phyloP scores from a whole-genome alignment of 2,329 filamentous ascomycete species.

The Rhynchosporium graminicola region DNA sequence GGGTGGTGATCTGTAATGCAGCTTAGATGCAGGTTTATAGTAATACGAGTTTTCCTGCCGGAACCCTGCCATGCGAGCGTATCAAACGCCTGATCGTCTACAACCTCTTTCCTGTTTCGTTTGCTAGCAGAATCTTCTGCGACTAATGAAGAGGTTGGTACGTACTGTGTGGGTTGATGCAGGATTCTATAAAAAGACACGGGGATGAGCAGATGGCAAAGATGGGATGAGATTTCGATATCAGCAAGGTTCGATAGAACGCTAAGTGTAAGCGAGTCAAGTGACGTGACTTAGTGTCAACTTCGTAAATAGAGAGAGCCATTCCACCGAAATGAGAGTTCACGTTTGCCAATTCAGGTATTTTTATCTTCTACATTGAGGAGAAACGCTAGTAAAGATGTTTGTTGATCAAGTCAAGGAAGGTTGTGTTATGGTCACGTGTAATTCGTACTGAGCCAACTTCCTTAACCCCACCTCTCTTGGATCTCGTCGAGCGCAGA shows the following conservation, averaged over 20 bases:
- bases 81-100: neutral
- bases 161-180: neutral
- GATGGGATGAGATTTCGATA: conserved; percentile 4
- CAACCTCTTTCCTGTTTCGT: conserved; percentile 4
- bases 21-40: conserved; percentile 1
- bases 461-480: too few species aligned
- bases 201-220: neutral
- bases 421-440: too few species aligned
- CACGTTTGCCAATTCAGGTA: too few species aligned
- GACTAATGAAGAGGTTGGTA: neutral
- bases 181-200: conserved; percentile 9
- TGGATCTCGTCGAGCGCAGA: too few species aligned
- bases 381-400: too few species aligned
- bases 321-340: too few species aligned
- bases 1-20: conserved; percentile 9
- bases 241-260: neutral
- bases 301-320: neutral
- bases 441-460: too few species aligned
- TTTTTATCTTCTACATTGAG: too few species aligned
- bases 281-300: neutral
- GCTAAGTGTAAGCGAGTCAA: conserved; percentile 6
- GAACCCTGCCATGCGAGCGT: neutral
- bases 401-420: too few species aligned
- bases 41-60: conserved; percentile 5
- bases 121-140: conserved; percentile 8